Evolutionary conservation across 2,329 filamentous ascomycete genomes (phyloP).

Genomic region (Colletotrichum sp.): DNA sequence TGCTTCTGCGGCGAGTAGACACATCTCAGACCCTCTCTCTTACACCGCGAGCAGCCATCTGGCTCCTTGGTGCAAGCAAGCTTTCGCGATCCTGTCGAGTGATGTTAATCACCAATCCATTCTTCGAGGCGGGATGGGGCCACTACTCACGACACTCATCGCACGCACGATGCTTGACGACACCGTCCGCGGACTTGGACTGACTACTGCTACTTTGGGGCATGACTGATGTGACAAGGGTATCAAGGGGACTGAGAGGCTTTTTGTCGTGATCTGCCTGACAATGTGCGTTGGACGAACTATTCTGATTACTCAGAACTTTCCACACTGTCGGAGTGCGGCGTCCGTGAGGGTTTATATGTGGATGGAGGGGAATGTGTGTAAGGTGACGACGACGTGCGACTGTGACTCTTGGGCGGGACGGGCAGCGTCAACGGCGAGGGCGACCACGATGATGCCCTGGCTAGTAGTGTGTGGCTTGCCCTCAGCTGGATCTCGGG

Average conservation of each 20-base stretch:
- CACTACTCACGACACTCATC: slow-evolving; percentile 68
- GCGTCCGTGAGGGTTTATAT: slow-evolving; percentile 7
- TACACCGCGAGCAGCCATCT: slow-evolving; percentile 64
- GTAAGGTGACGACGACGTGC: not conserved
- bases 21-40: slow-evolving; percentile 60
- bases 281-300: not conserved
- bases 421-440: not conserved
- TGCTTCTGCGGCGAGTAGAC: slow-evolving; percentile 69
- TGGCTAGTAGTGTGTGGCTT: slow-evolving; percentile 6
- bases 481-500: slow-evolving; percentile 12
- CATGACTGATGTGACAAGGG: slow-evolving; percentile 8
- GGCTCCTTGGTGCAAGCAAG: slow-evolving; percentile 69
- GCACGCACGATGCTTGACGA: slow-evolving; percentile 64
- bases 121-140: not conserved
- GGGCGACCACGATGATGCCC: not conserved
- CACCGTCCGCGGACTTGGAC: slow-evolving; percentile 19
- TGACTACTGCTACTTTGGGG: slow-evolving; percentile 14
- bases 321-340: not conserved
- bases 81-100: slow-evolving; percentile 61
- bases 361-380: not conserved
- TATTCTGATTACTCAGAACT: slow-evolving; percentile 8
- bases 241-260: not conserved
- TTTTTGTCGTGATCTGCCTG: not conserved
- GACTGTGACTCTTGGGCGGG: not conserved
- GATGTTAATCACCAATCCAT: slow-evolving; percentile 6